Percentiles rank a stretch among this genome's conserved stretches.
Conservation (phyloP, 306 rosid species). For the Malus orientalis region DNA sequence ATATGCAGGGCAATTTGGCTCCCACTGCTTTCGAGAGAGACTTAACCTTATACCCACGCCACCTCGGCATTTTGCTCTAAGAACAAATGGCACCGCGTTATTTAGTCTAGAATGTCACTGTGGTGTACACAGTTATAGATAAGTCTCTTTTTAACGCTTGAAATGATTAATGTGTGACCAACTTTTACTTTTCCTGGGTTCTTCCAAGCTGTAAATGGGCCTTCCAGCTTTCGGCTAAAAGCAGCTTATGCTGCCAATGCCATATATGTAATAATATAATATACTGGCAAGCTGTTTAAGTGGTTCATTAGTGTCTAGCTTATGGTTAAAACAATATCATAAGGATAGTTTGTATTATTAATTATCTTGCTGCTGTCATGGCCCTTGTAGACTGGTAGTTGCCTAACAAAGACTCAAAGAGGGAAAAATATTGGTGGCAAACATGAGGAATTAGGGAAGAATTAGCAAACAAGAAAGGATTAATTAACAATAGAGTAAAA, state of each 20-base stretch:
- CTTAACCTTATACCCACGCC: neutral
- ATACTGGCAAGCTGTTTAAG: neutral
- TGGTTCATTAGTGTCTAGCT: neutral
- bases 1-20: neutral
- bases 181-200: neutral
- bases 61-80: neutral
- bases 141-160: neutral
- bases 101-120: neutral
- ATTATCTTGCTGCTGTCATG: neutral
- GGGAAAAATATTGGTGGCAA: neutral
- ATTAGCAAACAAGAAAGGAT: neutral
- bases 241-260: neutral
- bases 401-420: neutral
- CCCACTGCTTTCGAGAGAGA: neutral
- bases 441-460: neutral
- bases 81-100: neutral
- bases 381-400: neutral
- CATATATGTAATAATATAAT: neutral
- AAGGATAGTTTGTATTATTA: neutral
- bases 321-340: neutral
- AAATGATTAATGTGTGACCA: neutral
- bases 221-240: conserved; percentile 12
- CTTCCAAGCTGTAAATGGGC: conserved; percentile 12
- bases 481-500: neutral
- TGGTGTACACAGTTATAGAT: neutral